Conservation (phyloP, 306 rosid species). For the Lathyrus sativus region DNA sequence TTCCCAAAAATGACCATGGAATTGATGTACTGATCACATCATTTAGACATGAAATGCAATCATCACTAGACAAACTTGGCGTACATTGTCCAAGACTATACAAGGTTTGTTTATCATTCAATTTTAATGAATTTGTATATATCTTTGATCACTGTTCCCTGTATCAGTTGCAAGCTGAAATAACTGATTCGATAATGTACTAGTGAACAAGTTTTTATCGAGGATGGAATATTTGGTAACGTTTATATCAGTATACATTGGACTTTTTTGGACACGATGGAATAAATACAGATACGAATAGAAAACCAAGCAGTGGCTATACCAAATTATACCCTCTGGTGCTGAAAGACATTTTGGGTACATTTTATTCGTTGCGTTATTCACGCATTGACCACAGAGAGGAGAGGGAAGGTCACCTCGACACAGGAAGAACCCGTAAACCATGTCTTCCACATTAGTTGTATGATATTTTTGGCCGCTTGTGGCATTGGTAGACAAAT, state of each 20-base stretch:
- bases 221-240: background rate
- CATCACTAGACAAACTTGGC: too few relatives aligned
- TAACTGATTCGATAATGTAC: too few relatives aligned
- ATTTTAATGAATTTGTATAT: too few relatives aligned
- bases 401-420: background rate
- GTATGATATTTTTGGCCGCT: rapidly evolving
- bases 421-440: constrained; percentile 30
- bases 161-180: too few relatives aligned
- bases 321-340: too few relatives aligned
- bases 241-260: background rate
- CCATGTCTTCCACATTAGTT: background rate
- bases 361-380: background rate
- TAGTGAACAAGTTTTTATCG: too few relatives aligned
- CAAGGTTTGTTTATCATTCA: too few relatives aligned
- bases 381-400: constrained; percentile 1
- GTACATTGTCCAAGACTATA: too few relatives aligned
- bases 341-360: background rate
- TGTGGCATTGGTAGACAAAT: constrained; percentile 29
- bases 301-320: background rate
- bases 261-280: background rate
- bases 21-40: too few relatives aligned
- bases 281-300: background rate
- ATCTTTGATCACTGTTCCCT: too few relatives aligned
- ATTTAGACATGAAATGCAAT: too few relatives aligned
- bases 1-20: background rate